phyloP scores from a whole-genome alignment of 805 yeast species.

The Clavispora carvajalis region DNA sequence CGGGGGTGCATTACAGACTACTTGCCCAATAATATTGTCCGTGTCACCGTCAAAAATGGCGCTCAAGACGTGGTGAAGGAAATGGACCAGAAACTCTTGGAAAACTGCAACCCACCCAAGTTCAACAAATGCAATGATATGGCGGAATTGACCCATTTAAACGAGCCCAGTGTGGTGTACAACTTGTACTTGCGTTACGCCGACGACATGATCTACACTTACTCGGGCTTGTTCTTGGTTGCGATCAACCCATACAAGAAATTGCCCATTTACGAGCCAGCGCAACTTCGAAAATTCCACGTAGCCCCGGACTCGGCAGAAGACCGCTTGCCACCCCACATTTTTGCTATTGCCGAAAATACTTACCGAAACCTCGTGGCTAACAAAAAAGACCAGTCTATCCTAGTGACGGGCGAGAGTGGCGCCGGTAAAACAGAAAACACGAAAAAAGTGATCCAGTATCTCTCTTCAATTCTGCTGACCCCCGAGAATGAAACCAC shows the following conservation, averaged over 20 bases:
- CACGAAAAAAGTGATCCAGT: conserved; percentile 91
- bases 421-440: conserved; percentile 99
- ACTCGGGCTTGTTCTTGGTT: conserved; percentile 90
- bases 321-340: conserved; percentile 66
- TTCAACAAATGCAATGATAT: conserved; percentile 90
- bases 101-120: conserved; percentile 79
- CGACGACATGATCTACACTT: conserved; percentile 81
- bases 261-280: conserved; percentile 64
- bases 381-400: conserved; percentile 75
- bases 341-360: conserved; percentile 82
- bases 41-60: conserved; percentile 33
- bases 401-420: conserved; percentile 96
- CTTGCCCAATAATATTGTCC: conserved; percentile 28
- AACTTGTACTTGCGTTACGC: conserved; percentile 73
- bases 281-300: conserved; percentile 53
- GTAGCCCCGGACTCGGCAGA: conserved; percentile 15
- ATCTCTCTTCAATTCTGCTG: conserved; percentile 71
- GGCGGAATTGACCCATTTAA: conserved; percentile 91
- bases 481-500: conserved; percentile 11
- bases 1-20: conserved; percentile 55
- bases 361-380: conserved; percentile 73
- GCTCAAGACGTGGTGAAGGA: conserved; percentile 39
- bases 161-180: conserved; percentile 92
- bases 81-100: conserved; percentile 41
- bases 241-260: conserved; percentile 89